Evolutionary conservation across 2,329 filamentous ascomycete genomes (phyloP).

Genomic region (Botryotinia globosa): DNA sequence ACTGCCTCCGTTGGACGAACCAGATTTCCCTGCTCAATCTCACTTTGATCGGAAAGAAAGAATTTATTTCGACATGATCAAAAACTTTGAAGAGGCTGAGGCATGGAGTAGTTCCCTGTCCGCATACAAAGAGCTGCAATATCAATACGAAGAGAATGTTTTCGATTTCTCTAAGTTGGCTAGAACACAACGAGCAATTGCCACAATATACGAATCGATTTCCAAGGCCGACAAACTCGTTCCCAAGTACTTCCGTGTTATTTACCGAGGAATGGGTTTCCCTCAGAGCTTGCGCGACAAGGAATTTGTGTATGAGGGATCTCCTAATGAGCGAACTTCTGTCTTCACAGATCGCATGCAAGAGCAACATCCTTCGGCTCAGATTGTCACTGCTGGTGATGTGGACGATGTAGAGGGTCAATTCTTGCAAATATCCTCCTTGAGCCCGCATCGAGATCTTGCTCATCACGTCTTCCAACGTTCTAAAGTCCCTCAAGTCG

Average conservation of each 20-base stretch:
- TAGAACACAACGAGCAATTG: slow-evolving; percentile 83
- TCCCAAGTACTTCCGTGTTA: slow-evolving; percentile 87
- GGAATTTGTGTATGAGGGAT: slow-evolving; percentile 87
- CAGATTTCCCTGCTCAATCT: slow-evolving; percentile 76
- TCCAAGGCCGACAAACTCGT: slow-evolving; percentile 75
- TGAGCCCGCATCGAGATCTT: slow-evolving; percentile 80
- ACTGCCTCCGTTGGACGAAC: slow-evolving; percentile 66
- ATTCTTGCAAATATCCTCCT: slow-evolving; percentile 76
- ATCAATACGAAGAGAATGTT: slow-evolving; percentile 84
- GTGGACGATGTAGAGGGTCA: slow-evolving; percentile 86
- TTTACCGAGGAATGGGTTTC: slow-evolving; percentile 87
- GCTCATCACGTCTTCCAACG: slow-evolving; percentile 83
- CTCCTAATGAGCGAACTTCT: slow-evolving; percentile 69
- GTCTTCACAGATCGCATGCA: slow-evolving; percentile 91
- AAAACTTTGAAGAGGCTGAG: slow-evolving; percentile 89
- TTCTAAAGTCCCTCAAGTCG: slow-evolving; percentile 75
- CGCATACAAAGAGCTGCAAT: slow-evolving; percentile 85
- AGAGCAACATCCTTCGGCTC: slow-evolving; percentile 81
- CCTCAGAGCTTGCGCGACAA: slow-evolving; percentile 79
- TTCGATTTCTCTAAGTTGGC: slow-evolving; percentile 94
- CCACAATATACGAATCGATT: slow-evolving; percentile 85
- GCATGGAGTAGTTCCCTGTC: slow-evolving; percentile 86
- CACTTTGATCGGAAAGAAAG: slow-evolving; percentile 90
- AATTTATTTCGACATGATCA: slow-evolving; percentile 92
- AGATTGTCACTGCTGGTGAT: slow-evolving; percentile 69